Conservation (phyloP, 2,329 filamentous ascomycete genomes). For the Cladorrhinum sp. region DNA sequence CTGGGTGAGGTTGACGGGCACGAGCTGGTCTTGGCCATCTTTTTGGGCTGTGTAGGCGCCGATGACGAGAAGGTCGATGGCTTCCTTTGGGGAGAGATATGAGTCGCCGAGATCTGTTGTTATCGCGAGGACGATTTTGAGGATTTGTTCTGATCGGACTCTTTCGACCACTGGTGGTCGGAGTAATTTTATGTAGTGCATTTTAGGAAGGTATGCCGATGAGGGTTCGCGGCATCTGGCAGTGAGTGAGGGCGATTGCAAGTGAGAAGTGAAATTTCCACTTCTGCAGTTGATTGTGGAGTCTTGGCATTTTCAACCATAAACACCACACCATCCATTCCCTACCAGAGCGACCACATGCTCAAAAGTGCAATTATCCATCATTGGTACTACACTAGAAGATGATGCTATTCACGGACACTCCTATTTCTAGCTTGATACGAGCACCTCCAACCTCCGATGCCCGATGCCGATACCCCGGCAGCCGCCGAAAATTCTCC, state of each 20-base stretch:
- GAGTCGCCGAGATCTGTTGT: conserved; percentile 58
- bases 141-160: conserved; percentile 23
- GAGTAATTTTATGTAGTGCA: conserved; percentile 59
- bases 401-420: too few species aligned
- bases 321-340: too few species aligned
- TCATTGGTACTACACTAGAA: too few species aligned
- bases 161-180: conserved; percentile 42
- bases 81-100: conserved; percentile 45
- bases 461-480: conserved; percentile 6
- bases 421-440: not conserved
- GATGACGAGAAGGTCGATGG: conserved; percentile 42
- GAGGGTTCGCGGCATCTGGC: too few species aligned
- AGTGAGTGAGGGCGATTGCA: too few species aligned
- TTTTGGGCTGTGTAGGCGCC: conserved; percentile 33
- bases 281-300: too few species aligned
- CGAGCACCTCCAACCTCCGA: conserved; percentile 2
- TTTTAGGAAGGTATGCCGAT: conserved; percentile 33
- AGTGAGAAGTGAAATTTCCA: too few species aligned
- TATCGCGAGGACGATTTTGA: conserved; percentile 51
- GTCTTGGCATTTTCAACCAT: too few species aligned
- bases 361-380: too few species aligned
- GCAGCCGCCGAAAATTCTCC: not conserved
- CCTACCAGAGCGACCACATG: too few species aligned
- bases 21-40: conserved; percentile 19
- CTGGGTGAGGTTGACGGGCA: conserved; percentile 20